Conservation (phyloP, 345 rosid species). For the Eucalyptus cloeziana region DNA sequence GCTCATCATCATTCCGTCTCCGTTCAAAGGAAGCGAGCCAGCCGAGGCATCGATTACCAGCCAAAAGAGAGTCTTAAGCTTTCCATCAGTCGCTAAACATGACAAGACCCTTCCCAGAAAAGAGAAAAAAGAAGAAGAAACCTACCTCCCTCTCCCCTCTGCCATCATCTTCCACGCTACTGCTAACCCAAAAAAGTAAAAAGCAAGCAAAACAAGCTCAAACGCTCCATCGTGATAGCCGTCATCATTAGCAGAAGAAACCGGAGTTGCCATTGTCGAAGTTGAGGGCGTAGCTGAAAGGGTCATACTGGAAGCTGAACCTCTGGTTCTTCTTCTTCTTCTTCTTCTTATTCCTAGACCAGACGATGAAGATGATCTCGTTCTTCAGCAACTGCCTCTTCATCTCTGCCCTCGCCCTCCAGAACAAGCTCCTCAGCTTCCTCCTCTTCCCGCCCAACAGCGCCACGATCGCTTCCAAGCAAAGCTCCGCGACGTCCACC, state of each 20-base stretch:
- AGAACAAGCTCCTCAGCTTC: conserved; percentile 42
- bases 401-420: conserved; percentile 46
- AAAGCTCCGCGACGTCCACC: not conserved
- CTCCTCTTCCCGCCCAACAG: conserved; percentile 15
- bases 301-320: conserved; percentile 54
- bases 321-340: conserved; percentile 14
- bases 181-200: not conserved
- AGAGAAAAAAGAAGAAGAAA: not conserved
- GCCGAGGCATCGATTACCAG: not conserved
- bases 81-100: not conserved
- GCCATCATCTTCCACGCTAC: not conserved
- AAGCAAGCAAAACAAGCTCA: not conserved
- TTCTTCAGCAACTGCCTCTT: conserved; percentile 14
- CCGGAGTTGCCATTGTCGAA: conserved; percentile 63
- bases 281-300: conserved; percentile 79
- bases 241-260: conserved; percentile 31
- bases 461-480: not conserved
- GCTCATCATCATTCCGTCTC: not conserved
- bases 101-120: not conserved
- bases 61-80: not conserved
- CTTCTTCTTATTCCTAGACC: not conserved
- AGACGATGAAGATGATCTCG: not conserved
- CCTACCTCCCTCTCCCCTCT: not conserved
- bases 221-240: not conserved
- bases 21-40: not conserved